Evolutionary conservation across 352 stramenopile species (phyloP), one percentile per base, ranked within the genome.

Genomic region (Phytophthora boehmeriae): DNA sequence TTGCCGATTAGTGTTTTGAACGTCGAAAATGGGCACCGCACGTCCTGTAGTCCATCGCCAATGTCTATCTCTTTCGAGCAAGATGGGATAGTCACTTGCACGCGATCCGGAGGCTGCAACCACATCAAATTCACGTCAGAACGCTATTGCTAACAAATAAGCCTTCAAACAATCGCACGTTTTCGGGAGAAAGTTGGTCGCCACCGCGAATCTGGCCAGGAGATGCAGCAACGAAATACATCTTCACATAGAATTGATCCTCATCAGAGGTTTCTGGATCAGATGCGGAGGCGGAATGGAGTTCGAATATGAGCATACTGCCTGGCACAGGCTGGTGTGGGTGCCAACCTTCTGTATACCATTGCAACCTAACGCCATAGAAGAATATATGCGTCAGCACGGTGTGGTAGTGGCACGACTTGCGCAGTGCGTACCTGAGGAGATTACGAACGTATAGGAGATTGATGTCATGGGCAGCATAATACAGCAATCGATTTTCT

Each of bases 381-480:
- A 30, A 30, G 25, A 8, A 6, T 30, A 6, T 30, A 30, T 6
- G 25, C 41, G 25, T 11, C 41, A 47, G 17, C 17, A 28, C 41
- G 16, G 10, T 30, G 5, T 22, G 9, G 0, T 3, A n/a, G 17
- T 47, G 8, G 10, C n/a, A 6, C 10, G 22, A 44, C 20, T 44
- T 8, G 17, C 16, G 47, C n/a, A n/a, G n/a, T n/a, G 49, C 41
- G 16, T 65, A 90, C 83, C 83, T 77, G 27, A 93, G 60, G 8
- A 93, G 51, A 52, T 90, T 90, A 22, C 81, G 79, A 54, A 93
- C 61, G 64, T 89, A 93, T 46, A 93, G 46, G 32, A 93, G 54
- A 57, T 93, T 93, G 59, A 93, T 93, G 53, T 93, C 84, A 59
- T 93, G 84, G 9, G 78, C 84, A 27, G 84, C 80, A 56, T 93